phyloP scores from a whole-genome alignment of 1,284 basidiomycete species.

The Cutaneotrichosporon cutaneum region DNA sequence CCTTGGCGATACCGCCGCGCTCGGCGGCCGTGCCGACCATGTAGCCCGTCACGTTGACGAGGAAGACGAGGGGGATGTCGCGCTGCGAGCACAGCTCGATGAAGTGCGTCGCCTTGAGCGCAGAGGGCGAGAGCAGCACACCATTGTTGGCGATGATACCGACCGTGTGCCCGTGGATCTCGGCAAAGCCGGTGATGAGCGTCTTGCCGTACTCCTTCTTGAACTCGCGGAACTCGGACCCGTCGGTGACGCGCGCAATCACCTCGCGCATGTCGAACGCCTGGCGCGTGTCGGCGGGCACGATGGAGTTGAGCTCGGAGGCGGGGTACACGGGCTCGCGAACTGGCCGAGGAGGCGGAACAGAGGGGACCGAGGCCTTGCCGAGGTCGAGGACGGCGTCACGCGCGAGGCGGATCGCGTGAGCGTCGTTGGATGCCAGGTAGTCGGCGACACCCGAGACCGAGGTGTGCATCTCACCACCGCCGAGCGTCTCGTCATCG shows the following conservation, averaged over 20 bases:
- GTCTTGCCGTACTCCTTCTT: slow-evolving; percentile 92
- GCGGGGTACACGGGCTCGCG: slow-evolving; percentile 70
- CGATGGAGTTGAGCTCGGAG: slow-evolving; percentile 82
- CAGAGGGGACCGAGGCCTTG: slow-evolving; percentile 18
- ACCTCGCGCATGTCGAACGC: slow-evolving; percentile 91
- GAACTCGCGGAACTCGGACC: slow-evolving; percentile 88
- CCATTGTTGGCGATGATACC: slow-evolving; percentile 93
- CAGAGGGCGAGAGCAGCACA: slow-evolving; percentile 88
- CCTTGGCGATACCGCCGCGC: slow-evolving; percentile 91
- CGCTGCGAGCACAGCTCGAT: slow-evolving; percentile 92
- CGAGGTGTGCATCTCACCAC: slow-evolving; percentile 89
- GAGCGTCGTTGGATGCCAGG: slow-evolving; percentile 80
- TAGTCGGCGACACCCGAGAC: slow-evolving; percentile 94
- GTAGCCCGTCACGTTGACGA: slow-evolving; percentile 88
- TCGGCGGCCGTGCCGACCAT: slow-evolving; percentile 96
- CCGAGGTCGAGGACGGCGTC: slow-evolving; percentile 78
- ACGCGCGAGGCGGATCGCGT: slow-evolving; percentile 80
- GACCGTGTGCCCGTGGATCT: slow-evolving; percentile 79
- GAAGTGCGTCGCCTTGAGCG: slow-evolving; percentile 90
- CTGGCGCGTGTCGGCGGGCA: slow-evolving; percentile 82
- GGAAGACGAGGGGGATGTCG: slow-evolving; percentile 82
- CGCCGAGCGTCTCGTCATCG: slow-evolving; percentile 78
- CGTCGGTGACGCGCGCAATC: slow-evolving; percentile 86
- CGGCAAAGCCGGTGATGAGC: slow-evolving; percentile 87
- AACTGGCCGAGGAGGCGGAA: slow-evolving; percentile 13